Conservation (phyloP, 2,329 filamentous ascomycete species). For the Sclerotinia trifoliorum region DNA sequence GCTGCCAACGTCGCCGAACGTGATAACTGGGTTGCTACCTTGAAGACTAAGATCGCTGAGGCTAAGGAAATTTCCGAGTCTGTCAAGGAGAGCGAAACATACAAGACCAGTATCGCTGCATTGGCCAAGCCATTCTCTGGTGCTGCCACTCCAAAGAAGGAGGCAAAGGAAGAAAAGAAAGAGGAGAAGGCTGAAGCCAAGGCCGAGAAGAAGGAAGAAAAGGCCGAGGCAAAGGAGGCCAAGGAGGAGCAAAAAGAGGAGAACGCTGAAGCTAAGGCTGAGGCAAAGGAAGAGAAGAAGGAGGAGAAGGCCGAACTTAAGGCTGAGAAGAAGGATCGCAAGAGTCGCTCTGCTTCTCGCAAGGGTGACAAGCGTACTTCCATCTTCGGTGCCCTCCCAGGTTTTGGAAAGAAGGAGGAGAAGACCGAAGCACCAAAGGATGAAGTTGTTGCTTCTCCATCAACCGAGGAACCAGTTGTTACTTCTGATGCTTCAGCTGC, state of each 20-base stretch:
- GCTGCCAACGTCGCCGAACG: conserved; percentile 71
- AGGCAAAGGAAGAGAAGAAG: conserved; percentile 40
- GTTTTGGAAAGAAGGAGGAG: conserved; percentile 43
- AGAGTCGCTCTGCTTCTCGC: conserved; percentile 62
- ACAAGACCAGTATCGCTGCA: conserved; percentile 61
- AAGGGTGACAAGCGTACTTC: conserved; percentile 55
- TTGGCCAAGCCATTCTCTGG: conserved; percentile 45
- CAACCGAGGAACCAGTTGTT: conserved; percentile 29
- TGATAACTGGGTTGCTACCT: conserved; percentile 84
- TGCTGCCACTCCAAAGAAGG: conserved; percentile 38
- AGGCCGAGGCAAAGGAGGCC: conserved; percentile 42
- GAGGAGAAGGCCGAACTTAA: conserved; percentile 46
- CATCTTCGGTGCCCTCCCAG: conserved; percentile 58
- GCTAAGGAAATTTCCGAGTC: conserved; percentile 76
- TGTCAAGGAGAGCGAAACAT: conserved; percentile 76
- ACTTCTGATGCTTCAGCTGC: conserved; percentile 32
- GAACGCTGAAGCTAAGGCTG: conserved; percentile 36
- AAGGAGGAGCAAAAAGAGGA: conserved; percentile 41
- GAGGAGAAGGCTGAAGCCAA: conserved; percentile 36
- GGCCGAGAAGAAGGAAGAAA: conserved; percentile 41
- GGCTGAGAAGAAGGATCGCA: conserved; percentile 56
- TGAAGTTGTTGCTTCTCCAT: conserved; percentile 24
- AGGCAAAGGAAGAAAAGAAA: conserved; percentile 41
- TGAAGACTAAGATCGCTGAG: conserved; percentile 80
- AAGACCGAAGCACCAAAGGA: conserved; percentile 40